Conservation (phyloP, 257 asterid species). For the Galeopsis tetrahit region DNA sequence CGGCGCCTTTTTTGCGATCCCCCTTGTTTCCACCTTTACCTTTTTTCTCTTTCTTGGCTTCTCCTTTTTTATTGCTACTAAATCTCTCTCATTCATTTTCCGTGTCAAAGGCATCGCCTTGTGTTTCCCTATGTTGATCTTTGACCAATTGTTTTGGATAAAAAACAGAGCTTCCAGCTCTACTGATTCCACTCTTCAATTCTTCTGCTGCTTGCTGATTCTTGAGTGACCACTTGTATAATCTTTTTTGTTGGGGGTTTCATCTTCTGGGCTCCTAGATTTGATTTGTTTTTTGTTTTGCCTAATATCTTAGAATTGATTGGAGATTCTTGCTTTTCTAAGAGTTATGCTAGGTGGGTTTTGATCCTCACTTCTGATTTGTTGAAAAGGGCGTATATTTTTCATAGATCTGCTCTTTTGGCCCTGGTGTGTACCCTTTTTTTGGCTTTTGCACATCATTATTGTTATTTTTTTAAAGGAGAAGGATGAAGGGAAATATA, state of each 20-base stretch:
- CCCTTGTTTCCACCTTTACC: conserved; percentile 31
- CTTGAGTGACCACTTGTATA: conserved; percentile 24
- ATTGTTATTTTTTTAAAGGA: conserved; percentile 15
- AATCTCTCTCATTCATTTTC: conserved; percentile 42
- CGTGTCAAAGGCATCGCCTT: conserved; percentile 38
- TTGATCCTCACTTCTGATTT: conserved; percentile 32
- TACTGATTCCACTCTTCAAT: conserved; percentile 24
- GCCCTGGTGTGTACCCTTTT: conserved; percentile 26
- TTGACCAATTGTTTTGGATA: conserved; percentile 22
- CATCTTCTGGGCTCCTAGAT: conserved; percentile 32
- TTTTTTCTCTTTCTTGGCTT: conserved; percentile 23
- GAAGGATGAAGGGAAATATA: conserved; percentile 23
- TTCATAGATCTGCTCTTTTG: conserved; percentile 48
- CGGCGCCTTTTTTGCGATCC: conserved; percentile 54
- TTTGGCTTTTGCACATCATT: conserved; percentile 41
- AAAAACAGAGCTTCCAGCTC: conserved; percentile 28
- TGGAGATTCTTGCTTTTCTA: conserved; percentile 26
- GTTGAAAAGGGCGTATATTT: conserved; percentile 34
- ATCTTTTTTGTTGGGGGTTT: conserved; percentile 23
- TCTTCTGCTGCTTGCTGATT: conserved; percentile 31
- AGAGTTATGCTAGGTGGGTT: conserved; percentile 23
- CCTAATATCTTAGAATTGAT: conserved; percentile 29
- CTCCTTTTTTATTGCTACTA: conserved; percentile 19
- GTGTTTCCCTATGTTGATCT: conserved; percentile 35
- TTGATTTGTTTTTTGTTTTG: conserved; percentile 12